Conservation (phyloP, 257 asterid species). For the Primulina eburnea region DNA sequence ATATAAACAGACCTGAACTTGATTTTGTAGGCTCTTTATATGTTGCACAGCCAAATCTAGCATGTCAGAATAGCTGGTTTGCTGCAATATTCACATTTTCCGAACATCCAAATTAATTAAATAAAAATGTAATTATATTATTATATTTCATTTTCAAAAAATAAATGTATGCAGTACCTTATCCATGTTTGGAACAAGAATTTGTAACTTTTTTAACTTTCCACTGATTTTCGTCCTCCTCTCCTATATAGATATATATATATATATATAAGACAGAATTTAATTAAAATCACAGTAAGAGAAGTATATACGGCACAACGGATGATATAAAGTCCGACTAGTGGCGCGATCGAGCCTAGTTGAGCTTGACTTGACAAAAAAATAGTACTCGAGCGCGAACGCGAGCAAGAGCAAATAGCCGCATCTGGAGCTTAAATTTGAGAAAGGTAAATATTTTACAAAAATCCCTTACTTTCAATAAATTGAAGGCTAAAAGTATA, state of each 20-base stretch:
- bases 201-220: conserved; percentile 78
- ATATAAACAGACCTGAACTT: conserved; percentile 59
- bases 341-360: neutral
- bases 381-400: no score
- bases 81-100: conserved; percentile 45
- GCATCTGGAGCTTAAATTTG: no score
- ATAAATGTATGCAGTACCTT: conserved; percentile 44
- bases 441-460: no score
- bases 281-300: no score
- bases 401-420: no score
- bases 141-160: neutral
- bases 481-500: no score
- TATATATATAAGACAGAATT: neutral
- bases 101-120: neutral
- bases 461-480: no score
- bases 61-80: conserved; percentile 97
- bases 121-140: no score
- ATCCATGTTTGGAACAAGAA: conserved; percentile 97
- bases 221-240: conserved; percentile 93
- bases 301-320: no score
- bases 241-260: conserved; percentile 39
- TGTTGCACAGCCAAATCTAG: conserved; percentile 93
- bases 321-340: no score
- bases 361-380: no score
- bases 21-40: conserved; percentile 66